Evolutionary conservation across 1,139 yeast species (phyloP).

Genomic region (Williopsis jadinii): DNA sequence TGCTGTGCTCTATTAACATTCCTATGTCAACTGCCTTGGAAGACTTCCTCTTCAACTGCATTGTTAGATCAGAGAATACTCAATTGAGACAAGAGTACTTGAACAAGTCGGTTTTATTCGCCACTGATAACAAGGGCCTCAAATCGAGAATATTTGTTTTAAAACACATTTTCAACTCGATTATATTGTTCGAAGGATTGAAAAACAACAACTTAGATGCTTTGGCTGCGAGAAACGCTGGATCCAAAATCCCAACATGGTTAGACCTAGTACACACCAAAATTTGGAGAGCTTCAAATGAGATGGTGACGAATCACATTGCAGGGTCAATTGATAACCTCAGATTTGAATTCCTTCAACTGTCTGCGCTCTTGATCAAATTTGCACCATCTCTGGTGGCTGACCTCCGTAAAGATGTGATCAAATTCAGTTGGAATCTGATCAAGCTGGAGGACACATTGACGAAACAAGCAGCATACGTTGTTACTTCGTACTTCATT

Average conservation of each 20-base stretch:
- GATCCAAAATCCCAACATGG: conserved; percentile 45
- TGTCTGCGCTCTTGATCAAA: conserved; percentile 71
- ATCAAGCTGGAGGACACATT: conserved; percentile 84
- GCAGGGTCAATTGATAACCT: conserved; percentile 71
- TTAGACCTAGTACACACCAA: conserved; percentile 50
- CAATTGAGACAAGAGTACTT: conserved; percentile 45
- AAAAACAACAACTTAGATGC: conserved; percentile 41
- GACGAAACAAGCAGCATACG: conserved; percentile 90
- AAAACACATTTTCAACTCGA: conserved; percentile 58
- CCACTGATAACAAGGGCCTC: conserved; percentile 36
- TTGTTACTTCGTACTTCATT: conserved; percentile 80
- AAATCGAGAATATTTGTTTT: conserved; percentile 58
- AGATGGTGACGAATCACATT: conserved; percentile 47
- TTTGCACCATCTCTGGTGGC: conserved; percentile 56
- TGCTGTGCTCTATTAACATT: conserved; percentile 39
- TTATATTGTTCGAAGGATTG: conserved; percentile 57
- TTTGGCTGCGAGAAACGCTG: conserved; percentile 32
- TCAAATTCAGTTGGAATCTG: conserved; percentile 92
- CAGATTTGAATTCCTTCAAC: conserved; percentile 71
- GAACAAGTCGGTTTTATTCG: conserved; percentile 43
- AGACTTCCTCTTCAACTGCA: conserved; percentile 47
- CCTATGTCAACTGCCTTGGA: conserved; percentile 44
- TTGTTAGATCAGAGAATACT: conserved; percentile 47
- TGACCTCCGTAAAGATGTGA: conserved; percentile 75
- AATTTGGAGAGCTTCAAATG: conserved; percentile 66